Evolutionary conservation across 495 filamentous ascomycete species (phyloP).

Genomic region (Neurospora pannonica): DNA sequence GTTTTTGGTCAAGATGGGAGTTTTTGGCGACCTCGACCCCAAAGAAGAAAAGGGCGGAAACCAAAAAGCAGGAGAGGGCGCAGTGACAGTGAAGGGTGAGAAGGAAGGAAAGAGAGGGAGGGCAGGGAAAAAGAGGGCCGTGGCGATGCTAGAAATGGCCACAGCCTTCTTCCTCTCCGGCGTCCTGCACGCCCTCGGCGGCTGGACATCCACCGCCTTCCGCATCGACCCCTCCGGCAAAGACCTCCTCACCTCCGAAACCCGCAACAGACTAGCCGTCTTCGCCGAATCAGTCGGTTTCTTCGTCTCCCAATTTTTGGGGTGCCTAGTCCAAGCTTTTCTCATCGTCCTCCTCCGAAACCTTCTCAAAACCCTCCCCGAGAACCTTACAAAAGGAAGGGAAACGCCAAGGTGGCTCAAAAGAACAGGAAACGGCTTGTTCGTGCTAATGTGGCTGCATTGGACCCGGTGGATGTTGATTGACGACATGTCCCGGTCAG

Average conservation of each 20-base stretch:
- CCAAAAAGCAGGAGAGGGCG: too few species aligned
- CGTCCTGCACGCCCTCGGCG: constrained; percentile 49
- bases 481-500: constrained; percentile 54
- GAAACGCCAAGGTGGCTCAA: constrained; percentile 29
- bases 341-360: neutral
- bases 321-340: constrained; percentile 40
- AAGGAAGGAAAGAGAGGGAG: neutral
- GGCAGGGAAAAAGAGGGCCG: neutral
- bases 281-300: constrained; percentile 41
- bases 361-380: too few species aligned
- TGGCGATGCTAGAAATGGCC: constrained; percentile 13
- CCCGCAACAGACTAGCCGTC: constrained; percentile 34
- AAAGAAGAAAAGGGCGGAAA: too few species aligned
- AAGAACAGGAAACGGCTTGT: constrained; percentile 41
- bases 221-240: neutral
- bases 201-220: constrained; percentile 33
- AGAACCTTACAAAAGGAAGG: too few species aligned
- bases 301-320: constrained; percentile 43
- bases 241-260: neutral
- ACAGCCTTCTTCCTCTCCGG: constrained; percentile 53
- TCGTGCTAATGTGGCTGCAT: constrained; percentile 48
- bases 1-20: constrained; percentile 30
- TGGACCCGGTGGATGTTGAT: constrained; percentile 41
- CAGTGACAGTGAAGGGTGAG: too few species aligned
- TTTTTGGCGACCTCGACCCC: too few species aligned